These are phyloP conservation scores for Lepidium campestre DNA, from an alignment of 441 rosid species.

Conservation along the genomic window DNA sequence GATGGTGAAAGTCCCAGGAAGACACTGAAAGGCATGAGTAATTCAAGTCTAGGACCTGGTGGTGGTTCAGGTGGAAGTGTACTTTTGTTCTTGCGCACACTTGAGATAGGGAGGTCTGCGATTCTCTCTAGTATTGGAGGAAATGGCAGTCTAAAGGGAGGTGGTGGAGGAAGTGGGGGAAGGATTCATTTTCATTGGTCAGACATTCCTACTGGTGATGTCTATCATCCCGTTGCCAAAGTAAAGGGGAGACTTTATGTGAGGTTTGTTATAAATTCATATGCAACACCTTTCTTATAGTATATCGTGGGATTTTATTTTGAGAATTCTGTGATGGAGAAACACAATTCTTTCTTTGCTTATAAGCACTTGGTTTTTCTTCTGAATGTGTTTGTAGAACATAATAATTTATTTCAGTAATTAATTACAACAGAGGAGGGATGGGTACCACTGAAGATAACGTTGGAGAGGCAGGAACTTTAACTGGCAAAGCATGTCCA, in stretches of 20 bases:
- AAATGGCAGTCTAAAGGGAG: slow-evolving; percentile 73
- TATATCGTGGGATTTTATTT: not conserved
- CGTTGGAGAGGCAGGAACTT: slow-evolving; percentile 70
- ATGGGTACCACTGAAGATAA: slow-evolving; percentile 54
- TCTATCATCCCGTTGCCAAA: slow-evolving; percentile 70
- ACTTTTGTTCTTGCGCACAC: slow-evolving; percentile 58
- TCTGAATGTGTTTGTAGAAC: not conserved
- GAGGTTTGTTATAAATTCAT: slow-evolving; percentile 41
- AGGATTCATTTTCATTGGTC: slow-evolving; percentile 94
- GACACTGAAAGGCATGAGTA: slow-evolving; percentile 31
- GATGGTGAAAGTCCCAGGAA: slow-evolving; percentile 81
- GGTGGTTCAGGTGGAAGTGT: slow-evolving; percentile 98
- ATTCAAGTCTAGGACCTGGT: slow-evolving; percentile 65
- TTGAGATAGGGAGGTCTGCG: slow-evolving; percentile 52
- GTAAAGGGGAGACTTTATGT: slow-evolving; percentile 68
- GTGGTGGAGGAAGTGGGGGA: slow-evolving; percentile 98
- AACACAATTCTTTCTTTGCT: not conserved
- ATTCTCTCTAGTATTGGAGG: slow-evolving; percentile 71
- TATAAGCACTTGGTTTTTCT: not conserved
- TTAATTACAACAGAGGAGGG: slow-evolving; percentile 71
- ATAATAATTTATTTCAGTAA: not conserved
- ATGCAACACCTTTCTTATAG: not conserved
- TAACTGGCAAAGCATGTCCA: slow-evolving; percentile 88
- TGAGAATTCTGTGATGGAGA: not conserved
- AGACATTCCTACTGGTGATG: slow-evolving; percentile 72